Evolutionary conservation across 192 early-diverging fungal species (phyloP).

Genomic region (Coemansia sp.): DNA sequence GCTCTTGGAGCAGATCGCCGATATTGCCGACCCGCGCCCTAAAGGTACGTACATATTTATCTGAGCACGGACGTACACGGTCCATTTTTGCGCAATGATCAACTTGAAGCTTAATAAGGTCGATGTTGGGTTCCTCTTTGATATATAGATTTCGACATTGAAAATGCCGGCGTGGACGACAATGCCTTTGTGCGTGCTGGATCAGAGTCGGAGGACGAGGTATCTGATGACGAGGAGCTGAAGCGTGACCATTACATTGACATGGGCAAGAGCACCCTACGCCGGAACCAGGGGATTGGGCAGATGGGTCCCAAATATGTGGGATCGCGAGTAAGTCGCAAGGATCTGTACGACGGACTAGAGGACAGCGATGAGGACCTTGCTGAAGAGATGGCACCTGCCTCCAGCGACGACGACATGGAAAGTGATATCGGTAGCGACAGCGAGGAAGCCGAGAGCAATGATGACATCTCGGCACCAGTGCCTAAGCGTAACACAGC

Average conservation of each 20-base stretch:
- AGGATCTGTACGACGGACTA: constrained; percentile 59
- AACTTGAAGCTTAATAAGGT: neutral
- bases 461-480: constrained; percentile 13
- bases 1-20: constrained; percentile 51
- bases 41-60: constrained; percentile 27
- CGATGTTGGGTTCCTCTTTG: neutral
- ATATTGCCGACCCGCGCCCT: constrained; percentile 51
- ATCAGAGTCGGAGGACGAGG: constrained; percentile 56
- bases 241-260: constrained; percentile 68
- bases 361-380: constrained; percentile 46
- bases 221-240: constrained; percentile 50
- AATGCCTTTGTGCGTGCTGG: constrained; percentile 47
- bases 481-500: neutral
- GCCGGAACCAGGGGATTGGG: constrained; percentile 59
- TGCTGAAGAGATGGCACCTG: constrained; percentile 13
- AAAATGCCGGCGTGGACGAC: constrained; percentile 59
- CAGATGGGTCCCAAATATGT: constrained; percentile 74
- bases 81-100: neutral
- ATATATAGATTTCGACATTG: constrained; percentile 68
- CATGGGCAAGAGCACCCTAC: constrained; percentile 71
- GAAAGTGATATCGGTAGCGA: constrained; percentile 40
- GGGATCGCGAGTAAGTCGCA: constrained; percentile 68
- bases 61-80: neutral
- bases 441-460: constrained; percentile 22
- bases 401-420: constrained; percentile 18